phyloP scores from a whole-genome alignment of 108 stramenopile species.

The Nitzschia inconspicua region DNA sequence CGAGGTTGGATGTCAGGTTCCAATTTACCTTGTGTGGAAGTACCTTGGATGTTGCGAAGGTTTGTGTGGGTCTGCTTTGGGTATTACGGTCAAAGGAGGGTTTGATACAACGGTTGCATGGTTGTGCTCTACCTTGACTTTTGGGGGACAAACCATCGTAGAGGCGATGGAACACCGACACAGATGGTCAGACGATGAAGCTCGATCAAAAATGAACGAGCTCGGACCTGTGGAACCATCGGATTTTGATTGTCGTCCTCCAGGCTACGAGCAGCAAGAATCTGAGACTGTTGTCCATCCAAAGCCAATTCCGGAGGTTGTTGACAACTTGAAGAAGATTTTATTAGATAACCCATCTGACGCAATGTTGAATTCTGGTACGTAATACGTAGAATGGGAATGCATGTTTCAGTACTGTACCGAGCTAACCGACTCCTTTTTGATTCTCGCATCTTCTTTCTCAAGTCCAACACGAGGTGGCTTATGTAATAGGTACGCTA shows the following conservation, averaged over 20 bases:
- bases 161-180: constrained; percentile 55
- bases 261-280: constrained; percentile 47
- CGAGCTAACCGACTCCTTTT: not conserved
- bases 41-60: constrained; percentile 76
- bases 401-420: not conserved
- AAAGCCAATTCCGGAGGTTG: constrained; percentile 74
- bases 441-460: not conserved
- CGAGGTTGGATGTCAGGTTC: constrained; percentile 9
- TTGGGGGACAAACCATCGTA: constrained; percentile 60
- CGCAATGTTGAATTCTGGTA: constrained; percentile 19
- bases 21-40: constrained; percentile 58
- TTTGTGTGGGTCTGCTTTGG: constrained; percentile 66
- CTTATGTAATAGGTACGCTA: constrained; percentile 61
- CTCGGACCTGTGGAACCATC: constrained; percentile 14
- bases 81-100: constrained; percentile 68
- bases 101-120: constrained; percentile 75
- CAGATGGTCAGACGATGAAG: constrained; percentile 12
- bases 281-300: constrained; percentile 48
- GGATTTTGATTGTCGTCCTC: constrained; percentile 73
- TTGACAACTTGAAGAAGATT: constrained; percentile 47
- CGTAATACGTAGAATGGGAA: not conserved
- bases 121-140: constrained; percentile 60
- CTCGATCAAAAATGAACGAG: not conserved
- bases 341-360: constrained; percentile 25
- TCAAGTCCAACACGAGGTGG: constrained; percentile 59